Base-by-base conservation (phyloP, 1,284 basidiomycete species). In the Schizophyllum amplum region DNA sequence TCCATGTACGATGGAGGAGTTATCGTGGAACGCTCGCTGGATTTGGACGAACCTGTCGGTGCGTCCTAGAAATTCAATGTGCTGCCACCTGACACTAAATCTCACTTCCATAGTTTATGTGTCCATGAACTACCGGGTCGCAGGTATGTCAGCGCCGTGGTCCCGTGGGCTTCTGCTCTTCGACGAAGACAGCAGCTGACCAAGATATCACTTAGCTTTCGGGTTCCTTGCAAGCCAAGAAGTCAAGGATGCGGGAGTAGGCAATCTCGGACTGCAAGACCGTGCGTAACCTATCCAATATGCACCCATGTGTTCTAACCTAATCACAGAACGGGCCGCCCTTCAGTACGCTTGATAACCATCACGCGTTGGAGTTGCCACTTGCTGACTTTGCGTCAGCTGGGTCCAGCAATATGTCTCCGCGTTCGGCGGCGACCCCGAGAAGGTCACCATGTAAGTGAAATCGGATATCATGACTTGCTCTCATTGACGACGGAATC, bases 401-500 rank as follows among this genome's bases (percentile, higher is more conserved):
- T 90, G 86, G 86, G 70, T 87, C 0, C 80, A 86, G 60, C 75
- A 81, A 63, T 84, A 88, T 63, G 84, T 89, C 49, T 59, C 68
- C 13, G 68, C 69, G 0, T 88, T 89, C 58, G 84, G 85, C 1
- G 87, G 87, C 5, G 80, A 87, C 63, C 78, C 79, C 15, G 68
- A 71, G 1, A 76, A 76, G 63, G 82, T 84, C 4, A 82, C 79
- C 1, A 76, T 83, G 81, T 82, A 66, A 54, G 75, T 63, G 15
- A n/a, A n/a, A n/a, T n/a, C n/a, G n/a, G n/a, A n/a, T n/a, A n/a
- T n/a, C 20, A 47, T 20, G 25, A 25, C n/a, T n/a, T 33, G 53
- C 49, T 47, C 15, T 9, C n/a, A 13, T 50, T n/a, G n/a, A n/a
- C n/a, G n/a, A 50, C 48, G 9, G 9, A 20, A 48, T 65, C 27